Conservation (phyloP, 73 alveolate genomes). For the Tetrahymena thermophila region DNA sequence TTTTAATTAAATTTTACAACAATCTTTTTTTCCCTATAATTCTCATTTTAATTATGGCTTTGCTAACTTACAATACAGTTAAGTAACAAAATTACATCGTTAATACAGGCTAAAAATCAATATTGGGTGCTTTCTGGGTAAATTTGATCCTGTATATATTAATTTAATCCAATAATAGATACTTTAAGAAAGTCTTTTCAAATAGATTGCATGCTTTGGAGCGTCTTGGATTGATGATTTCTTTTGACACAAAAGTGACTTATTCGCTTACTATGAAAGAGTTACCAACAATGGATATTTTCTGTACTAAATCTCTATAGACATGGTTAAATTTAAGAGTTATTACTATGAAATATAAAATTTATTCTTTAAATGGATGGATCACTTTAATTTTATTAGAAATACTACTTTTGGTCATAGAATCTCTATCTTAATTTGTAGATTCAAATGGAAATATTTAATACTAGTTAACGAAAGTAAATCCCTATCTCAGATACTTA, state of each 20-base stretch:
- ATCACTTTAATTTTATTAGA: neutral
- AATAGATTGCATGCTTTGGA: neutral
- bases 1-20: neutral
- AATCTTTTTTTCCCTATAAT: neutral
- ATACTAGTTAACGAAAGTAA: neutral
- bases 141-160: neutral
- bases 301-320: neutral
- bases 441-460: neutral
- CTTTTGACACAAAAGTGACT: neutral
- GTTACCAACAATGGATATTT: neutral
- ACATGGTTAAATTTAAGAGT: neutral
- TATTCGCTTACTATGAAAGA: neutral
- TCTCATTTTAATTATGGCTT: neutral
- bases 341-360: neutral
- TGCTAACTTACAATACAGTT: neutral
- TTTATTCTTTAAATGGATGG: neutral
- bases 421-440: neutral
- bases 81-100: neutral
- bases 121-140: neutral
- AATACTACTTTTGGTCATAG: neutral
- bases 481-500: neutral
- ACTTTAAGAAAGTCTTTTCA: neutral
- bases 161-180: neutral
- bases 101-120: neutral
- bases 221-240: neutral